phyloP scores from a whole-genome alignment of 1,139 yeast species.

The Entelexis sorbosivorans region DNA sequence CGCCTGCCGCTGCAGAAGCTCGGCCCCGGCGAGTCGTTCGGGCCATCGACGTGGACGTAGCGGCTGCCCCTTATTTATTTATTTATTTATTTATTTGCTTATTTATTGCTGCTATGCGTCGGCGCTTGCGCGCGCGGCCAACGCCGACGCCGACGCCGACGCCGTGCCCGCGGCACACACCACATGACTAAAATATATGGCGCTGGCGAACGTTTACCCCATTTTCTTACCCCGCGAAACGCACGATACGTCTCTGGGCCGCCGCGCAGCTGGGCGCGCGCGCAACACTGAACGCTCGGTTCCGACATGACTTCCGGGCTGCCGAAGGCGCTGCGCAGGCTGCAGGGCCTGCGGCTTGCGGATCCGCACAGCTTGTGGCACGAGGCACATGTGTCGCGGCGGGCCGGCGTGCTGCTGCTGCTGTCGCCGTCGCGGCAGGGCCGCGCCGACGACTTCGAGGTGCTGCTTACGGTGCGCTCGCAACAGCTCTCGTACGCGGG shows the following conservation, averaged over 20 bases:
- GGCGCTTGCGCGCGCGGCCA: too few species aligned
- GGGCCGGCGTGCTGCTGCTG: slow-evolving; percentile 20
- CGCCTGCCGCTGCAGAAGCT: slow-evolving; percentile 23
- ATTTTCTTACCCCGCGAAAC: neutral
- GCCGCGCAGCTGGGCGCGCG: too few species aligned
- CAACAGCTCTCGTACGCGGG: slow-evolving; percentile 58
- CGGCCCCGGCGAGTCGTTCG: slow-evolving; percentile 25
- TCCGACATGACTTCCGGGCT: neutral
- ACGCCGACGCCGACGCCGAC: too few species aligned
- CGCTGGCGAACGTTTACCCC: too few species aligned
- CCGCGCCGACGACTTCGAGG: slow-evolving; percentile 8
- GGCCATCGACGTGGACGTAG: slow-evolving; percentile 25
- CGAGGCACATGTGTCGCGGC: slow-evolving; percentile 15
- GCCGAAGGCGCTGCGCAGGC: neutral
- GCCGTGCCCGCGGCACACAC: too few species aligned
- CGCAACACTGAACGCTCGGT: neutral
- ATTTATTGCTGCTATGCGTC: too few species aligned
- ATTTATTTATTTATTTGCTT: neutral
- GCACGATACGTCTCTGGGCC: neutral
- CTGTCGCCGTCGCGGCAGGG: slow-evolving; percentile 8
- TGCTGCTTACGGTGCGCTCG: slow-evolving; percentile 18
- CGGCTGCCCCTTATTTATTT: slow-evolving; percentile 1
- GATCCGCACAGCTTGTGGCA: slow-evolving; percentile 16
- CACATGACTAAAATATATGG: neutral
- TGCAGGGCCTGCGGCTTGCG: neutral